Percentiles rank a stretch among this genome's conserved stretches.
phyloP scores from a whole-genome alignment of 768 basidiomycete genomes.

The Leccinum olivaceopallidum region DNA sequence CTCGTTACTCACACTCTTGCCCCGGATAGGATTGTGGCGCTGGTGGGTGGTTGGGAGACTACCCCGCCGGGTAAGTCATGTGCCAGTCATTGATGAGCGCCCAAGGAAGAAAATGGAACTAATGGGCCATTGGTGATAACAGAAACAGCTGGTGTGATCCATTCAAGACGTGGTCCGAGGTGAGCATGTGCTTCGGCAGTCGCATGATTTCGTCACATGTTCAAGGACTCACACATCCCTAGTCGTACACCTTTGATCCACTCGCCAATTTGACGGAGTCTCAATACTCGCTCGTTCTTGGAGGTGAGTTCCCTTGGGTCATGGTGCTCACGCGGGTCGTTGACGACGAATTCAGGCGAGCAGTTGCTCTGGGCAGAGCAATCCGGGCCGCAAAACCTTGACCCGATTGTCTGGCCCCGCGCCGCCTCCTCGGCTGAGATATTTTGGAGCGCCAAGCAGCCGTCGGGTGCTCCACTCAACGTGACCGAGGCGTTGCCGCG shows the following conservation, averaged over 20 bases:
- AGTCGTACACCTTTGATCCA: constrained; percentile 55
- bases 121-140: constrained; percentile 1
- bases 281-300: constrained; percentile 40
- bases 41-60: constrained; percentile 45
- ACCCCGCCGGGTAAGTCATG: constrained; percentile 32
- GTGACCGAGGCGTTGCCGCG: constrained; percentile 46
- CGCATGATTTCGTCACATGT: constrained; percentile 8
- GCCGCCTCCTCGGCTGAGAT: constrained; percentile 50
- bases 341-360: constrained; percentile 28
- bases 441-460: constrained; percentile 50
- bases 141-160: constrained; percentile 51
- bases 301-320: constrained; percentile 21
- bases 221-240: not conserved
- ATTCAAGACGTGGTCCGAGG: constrained; percentile 53
- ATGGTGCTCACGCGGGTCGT: not conserved
- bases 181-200: constrained; percentile 21
- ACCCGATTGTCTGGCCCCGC: constrained; percentile 49
- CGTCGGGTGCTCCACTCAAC: constrained; percentile 35
- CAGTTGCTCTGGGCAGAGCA: constrained; percentile 51
- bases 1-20: not conserved
- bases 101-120: not conserved
- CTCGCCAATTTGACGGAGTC: constrained; percentile 39
- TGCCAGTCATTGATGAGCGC: not conserved
- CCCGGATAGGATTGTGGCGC: constrained; percentile 44
- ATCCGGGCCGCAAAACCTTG: constrained; percentile 43